Percentiles rank a stretch among this genome's conserved stretches.
Conservation (phyloP, 2,329 filamentous ascomycete species). For the Colletotrichum lupini region DNA sequence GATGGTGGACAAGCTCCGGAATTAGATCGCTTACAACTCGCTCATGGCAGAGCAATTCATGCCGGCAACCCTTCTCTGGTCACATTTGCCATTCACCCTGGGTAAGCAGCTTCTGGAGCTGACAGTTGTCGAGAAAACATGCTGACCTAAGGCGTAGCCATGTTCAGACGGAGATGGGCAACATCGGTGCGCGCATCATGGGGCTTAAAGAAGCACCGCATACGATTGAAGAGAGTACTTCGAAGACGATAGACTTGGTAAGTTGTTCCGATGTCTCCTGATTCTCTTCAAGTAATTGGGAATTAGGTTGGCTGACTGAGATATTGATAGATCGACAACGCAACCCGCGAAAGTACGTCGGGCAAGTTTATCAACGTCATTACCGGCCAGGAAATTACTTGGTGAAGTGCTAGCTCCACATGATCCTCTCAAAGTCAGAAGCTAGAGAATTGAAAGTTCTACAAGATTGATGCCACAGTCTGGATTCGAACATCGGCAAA, state of each 20-base stretch:
- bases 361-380: slow-evolving; percentile 37
- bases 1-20: background rate
- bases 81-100: slow-evolving; percentile 38
- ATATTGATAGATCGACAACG: slow-evolving; percentile 46
- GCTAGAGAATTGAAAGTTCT: too few relatives aligned
- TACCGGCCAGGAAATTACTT: slow-evolving; percentile 33
- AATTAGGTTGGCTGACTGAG: background rate
- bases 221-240: slow-evolving; percentile 47
- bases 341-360: slow-evolving; percentile 42
- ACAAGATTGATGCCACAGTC: too few relatives aligned
- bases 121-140: background rate
- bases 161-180: slow-evolving; percentile 56
- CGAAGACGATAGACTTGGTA: slow-evolving; percentile 42
- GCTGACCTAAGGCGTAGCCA: slow-evolving; percentile 38
- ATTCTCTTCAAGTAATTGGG: background rate
- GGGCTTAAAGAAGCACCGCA: slow-evolving; percentile 47
- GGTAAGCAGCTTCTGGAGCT: slow-evolving; percentile 25
- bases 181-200: slow-evolving; percentile 43
- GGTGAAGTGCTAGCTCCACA: slow-evolving; percentile 15
- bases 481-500: too few relatives aligned
- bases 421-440: too few relatives aligned
- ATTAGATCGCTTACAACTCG: background rate
- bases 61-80: background rate
- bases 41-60: background rate
- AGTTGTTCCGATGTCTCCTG: background rate